Conservation (phyloP, 2,329 filamentous ascomycete species). For the Aureobasidium sp. region DNA sequence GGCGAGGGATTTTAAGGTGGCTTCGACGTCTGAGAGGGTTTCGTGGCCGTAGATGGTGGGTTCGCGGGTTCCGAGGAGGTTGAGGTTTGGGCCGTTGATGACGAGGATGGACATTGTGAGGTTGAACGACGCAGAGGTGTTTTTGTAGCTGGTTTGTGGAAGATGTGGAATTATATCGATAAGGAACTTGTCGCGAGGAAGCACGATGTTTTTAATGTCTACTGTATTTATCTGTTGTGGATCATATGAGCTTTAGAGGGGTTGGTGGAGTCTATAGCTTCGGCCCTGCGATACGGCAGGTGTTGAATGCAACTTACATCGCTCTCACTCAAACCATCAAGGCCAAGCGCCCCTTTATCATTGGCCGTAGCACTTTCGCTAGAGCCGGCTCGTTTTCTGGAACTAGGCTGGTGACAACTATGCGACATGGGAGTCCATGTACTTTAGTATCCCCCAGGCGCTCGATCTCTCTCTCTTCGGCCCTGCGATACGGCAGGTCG, state of each 20-base stretch:
- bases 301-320: constrained; percentile 65
- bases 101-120: constrained; percentile 51
- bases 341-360: constrained; percentile 71
- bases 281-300: neutral
- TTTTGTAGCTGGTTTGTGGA: neutral
- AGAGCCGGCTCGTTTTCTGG: constrained; percentile 69
- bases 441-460: constrained; percentile 69
- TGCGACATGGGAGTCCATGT: constrained; percentile 64
- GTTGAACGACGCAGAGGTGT: neutral
- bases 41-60: constrained; percentile 64
- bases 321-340: constrained; percentile 59
- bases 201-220: neutral
- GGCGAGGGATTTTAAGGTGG: constrained; percentile 45
- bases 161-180: neutral
- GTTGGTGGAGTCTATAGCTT: neutral
- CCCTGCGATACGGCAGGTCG: too few species aligned
- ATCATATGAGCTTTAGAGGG: neutral
- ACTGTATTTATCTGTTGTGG: neutral
- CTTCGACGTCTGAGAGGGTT: constrained; percentile 58
- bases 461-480: constrained; percentile 68
- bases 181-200: neutral
- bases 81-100: constrained; percentile 78
- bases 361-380: constrained; percentile 73
- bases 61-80: constrained; percentile 69
- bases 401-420: constrained; percentile 72